Evolutionary conservation across 257 asterid species (phyloP).

Genomic region (Thymus mandschuricus): DNA sequence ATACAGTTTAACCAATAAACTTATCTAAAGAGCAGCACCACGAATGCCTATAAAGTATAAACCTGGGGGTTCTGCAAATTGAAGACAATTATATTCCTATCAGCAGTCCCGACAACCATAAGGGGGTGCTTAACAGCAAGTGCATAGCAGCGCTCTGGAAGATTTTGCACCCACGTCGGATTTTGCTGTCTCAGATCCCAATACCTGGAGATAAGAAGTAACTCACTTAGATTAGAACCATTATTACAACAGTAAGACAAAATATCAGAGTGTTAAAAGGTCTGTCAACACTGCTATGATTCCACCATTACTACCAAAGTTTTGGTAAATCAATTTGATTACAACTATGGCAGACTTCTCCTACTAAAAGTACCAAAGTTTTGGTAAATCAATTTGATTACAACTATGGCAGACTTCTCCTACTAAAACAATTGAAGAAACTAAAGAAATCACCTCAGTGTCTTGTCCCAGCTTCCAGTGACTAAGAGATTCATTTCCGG

Average conservation of each 20-base stretch:
- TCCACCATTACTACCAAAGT: no score
- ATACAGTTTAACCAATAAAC: no score
- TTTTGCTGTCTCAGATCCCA: conserved; percentile 93
- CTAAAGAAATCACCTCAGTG: conserved; percentile 60
- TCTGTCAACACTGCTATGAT: no score
- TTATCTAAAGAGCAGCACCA: neutral
- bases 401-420: no score
- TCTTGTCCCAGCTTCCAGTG: conserved; percentile 95
- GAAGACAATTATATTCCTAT: conserved; percentile 77
- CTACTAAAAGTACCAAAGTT: no score
- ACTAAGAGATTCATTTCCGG: conserved; percentile 87
- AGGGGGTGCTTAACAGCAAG: conserved; percentile 84
- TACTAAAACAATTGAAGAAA: neutral
- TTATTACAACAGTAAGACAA: no score
- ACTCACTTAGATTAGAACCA: no score
- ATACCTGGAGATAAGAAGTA: conserved; percentile 57
- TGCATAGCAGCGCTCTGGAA: conserved; percentile 98
- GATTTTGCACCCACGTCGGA: conserved; percentile 88
- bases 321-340: no score
- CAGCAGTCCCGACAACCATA: conserved; percentile 96
- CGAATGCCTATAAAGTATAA: no score
- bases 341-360: no score
- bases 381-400: no score
- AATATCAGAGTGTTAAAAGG: no score
- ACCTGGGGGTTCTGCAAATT: conserved; percentile 97